phyloP scores from a whole-genome alignment of 2,329 filamentous ascomycete genomes.

The Aspergillus candidus region DNA sequence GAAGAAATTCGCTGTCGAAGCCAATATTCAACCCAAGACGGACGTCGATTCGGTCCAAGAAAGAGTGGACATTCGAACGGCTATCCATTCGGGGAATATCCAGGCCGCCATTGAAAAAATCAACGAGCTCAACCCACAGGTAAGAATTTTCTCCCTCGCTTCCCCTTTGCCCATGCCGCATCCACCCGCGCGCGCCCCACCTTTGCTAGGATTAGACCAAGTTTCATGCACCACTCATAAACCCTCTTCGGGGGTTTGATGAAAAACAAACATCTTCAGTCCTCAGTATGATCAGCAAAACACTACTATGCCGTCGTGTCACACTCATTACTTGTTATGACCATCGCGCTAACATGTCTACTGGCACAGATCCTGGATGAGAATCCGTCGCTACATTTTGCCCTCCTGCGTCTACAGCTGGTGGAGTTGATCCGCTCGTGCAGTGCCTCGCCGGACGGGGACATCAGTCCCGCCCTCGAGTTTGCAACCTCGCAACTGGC shows the following conservation, averaged over 20 bases:
- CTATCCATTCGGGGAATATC: constrained; percentile 80
- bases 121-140: constrained; percentile 86
- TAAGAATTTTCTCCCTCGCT: constrained; percentile 46
- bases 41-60: constrained; percentile 67
- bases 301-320: constrained; percentile 9
- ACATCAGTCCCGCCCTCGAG: constrained; percentile 72
- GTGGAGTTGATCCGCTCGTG: constrained; percentile 85
- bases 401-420: constrained; percentile 80
- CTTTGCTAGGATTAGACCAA: constrained; percentile 82
- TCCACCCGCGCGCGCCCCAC: constrained; percentile 6
- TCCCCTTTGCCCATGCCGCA: constrained; percentile 2
- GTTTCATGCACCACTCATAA: constrained; percentile 99
- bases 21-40: constrained; percentile 71
- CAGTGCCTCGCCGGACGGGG: constrained; percentile 58
- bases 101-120: constrained; percentile 77
- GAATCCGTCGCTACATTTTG: constrained; percentile 79
- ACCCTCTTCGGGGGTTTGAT: constrained; percentile 76
- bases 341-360: constrained; percentile 19
- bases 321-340: constrained; percentile 8
- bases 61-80: constrained; percentile 75
- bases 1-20: constrained; percentile 87
- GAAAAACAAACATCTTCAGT: constrained; percentile 74
- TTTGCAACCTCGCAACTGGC: constrained; percentile 87
- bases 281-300: constrained; percentile 69
- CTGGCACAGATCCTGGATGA: constrained; percentile 71